Conservation (phyloP, 805 yeast genomes). For the Myxozyma melibiosi region DNA sequence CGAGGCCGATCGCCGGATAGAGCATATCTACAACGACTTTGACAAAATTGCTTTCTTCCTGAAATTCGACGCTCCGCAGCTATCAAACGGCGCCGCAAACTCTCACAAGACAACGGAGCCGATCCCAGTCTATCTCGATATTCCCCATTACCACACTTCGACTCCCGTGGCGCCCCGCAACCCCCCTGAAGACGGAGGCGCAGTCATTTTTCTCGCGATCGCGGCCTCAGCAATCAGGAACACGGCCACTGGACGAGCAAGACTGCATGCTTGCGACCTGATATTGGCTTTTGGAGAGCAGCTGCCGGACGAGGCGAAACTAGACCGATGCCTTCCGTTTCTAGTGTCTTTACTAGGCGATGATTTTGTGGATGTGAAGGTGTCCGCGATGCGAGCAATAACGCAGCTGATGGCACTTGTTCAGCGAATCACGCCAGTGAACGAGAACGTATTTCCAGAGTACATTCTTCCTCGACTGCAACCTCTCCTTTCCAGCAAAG, state of each 20-base stretch:
- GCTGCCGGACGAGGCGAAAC: conserved; percentile 76
- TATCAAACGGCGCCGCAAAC: not conserved
- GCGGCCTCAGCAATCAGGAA: conserved; percentile 64
- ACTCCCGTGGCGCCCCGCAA: conserved; percentile 15
- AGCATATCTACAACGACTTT: conserved; percentile 60
- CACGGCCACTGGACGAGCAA: conserved; percentile 59
- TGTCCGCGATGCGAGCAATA: conserved; percentile 62
- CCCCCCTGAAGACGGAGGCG: conserved; percentile 43
- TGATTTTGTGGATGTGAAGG: conserved; percentile 62
- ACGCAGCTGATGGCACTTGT: conserved; percentile 70
- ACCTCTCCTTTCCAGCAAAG: conserved; percentile 46
- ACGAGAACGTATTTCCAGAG: conserved; percentile 76
- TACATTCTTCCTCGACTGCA: conserved; percentile 74
- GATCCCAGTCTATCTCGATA: conserved; percentile 34
- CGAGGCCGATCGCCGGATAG: conserved; percentile 60
- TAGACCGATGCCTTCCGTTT: conserved; percentile 85
- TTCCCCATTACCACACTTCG: conserved; percentile 30
- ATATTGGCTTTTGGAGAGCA: conserved; percentile 75
- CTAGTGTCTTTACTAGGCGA: conserved; percentile 74
- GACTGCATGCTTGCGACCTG: conserved; percentile 73
- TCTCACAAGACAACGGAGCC: conserved; percentile 14
- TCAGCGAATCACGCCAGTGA: conserved; percentile 68
- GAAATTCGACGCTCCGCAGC: conserved; percentile 40
- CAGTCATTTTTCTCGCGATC: conserved; percentile 59
- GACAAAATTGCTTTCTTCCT: conserved; percentile 51